Base-by-base conservation (phyloP, 805 yeast genomes). In the Cephaloascus albidus region DNA sequence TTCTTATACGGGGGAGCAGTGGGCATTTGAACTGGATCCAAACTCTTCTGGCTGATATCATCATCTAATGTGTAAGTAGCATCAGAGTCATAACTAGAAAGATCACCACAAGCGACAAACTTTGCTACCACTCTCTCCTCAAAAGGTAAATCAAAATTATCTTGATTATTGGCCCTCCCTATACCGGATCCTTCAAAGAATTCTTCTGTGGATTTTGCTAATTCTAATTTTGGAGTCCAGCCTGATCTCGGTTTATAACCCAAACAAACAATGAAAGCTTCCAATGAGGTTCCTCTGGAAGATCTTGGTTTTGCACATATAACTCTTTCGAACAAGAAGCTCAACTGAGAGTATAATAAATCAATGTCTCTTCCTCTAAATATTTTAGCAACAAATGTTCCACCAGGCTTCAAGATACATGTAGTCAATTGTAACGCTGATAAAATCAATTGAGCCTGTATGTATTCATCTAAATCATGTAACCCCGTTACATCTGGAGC, bases 401-500 rank as follows among this genome's bases (percentile, higher is more conserved):
- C 98, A 30, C 95, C 96, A 12, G 86, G 83, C 53, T 85, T 78
- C 44, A 93, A 69, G 16, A 93, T 70, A 54, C 96, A 87, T 2
- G 96, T 85, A 2, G 97, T 89, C 40, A 93, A 66, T 52, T 88
- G 96, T 40, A 93, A 64, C 1, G 98, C 98, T 32, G 96, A 82
- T 49, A 89, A 66, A 38, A 93, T 85, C 41, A 93, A 67, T 56
- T 93, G 97, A 2, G 96, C 96, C 63, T 93, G 98, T 42, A 93
- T 85, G 55, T 90, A 93, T 59, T 93, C 98, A 58, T 93, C 98
- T 43, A 93, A 66, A 60, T 93, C 98, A 56, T 93, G 98, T 38
- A 93, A 61, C 1, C 98, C 98, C 0, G 98, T 93, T 18, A 93
- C 98, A 61, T 93, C 98, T 2, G 98, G 98, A 0, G 98, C 98